Evolutionary conservation across 208 protist species (phyloP).

Genomic region (Phytomonas sp.): DNA sequence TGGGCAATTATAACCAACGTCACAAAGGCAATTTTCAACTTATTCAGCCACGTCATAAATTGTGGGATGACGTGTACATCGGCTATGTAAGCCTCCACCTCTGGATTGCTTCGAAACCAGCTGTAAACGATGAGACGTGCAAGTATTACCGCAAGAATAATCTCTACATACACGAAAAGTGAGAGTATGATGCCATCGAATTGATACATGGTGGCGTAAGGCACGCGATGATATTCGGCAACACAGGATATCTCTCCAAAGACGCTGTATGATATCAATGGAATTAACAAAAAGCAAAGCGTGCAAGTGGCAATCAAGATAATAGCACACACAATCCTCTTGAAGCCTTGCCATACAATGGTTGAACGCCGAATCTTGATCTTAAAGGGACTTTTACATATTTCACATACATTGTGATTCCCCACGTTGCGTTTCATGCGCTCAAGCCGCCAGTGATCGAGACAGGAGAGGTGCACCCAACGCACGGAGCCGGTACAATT

Average conservation of each 20-base stretch:
- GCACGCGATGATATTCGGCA: constrained; percentile 45
- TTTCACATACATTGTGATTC: constrained; percentile 73
- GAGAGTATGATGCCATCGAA: constrained; percentile 44
- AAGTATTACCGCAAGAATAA: constrained; percentile 34
- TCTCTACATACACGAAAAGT: constrained; percentile 38
- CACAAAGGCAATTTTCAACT: constrained; percentile 21
- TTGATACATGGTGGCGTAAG: constrained; percentile 46
- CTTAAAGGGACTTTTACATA: constrained; percentile 60
- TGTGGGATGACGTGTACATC: constrained; percentile 41
- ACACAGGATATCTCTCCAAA: constrained; percentile 53
- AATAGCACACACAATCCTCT: constrained; percentile 22
- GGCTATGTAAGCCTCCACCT: constrained; percentile 36
- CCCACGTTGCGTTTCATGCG: constrained; percentile 50
- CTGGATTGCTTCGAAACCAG: constrained; percentile 42
- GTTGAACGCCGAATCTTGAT: constrained; percentile 36
- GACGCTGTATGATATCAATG: constrained; percentile 20
- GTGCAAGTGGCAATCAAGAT: constrained; percentile 33
- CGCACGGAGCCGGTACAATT: constrained; percentile 64
- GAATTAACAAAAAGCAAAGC: constrained; percentile 20
- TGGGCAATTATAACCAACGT: constrained; percentile 31
- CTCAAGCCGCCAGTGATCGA: constrained; percentile 74
- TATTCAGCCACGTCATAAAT: constrained; percentile 49
- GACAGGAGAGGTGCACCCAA: constrained; percentile 67
- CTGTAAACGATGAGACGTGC: constrained; percentile 46
- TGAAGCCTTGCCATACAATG: constrained; percentile 36